A percentile compares a stretch with the other conserved stretches of the same genome.
Evolutionary conservation across 768 basidiomycete species (phyloP).

Genomic region (Tricholoma sp.): DNA sequence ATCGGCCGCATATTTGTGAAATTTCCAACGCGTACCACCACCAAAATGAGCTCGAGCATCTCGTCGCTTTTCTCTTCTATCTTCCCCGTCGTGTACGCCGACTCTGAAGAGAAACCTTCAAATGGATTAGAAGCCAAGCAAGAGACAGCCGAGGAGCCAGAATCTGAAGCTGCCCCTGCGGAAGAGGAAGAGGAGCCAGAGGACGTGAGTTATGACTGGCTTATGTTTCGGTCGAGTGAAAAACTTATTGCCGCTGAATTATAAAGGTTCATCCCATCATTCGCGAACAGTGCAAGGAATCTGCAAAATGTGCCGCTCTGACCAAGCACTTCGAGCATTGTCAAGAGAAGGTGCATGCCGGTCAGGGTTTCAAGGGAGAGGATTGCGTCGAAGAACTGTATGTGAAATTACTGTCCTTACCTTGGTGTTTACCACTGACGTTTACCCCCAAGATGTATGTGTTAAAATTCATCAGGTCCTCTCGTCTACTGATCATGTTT

Average conservation of each 20-base stretch:
- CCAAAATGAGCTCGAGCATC: slow-evolving; percentile 35
- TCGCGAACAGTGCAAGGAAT: slow-evolving; percentile 69
- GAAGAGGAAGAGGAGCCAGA: slow-evolving; percentile 64
- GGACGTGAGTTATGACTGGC: slow-evolving; percentile 55
- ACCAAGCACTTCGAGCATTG: slow-evolving; percentile 88
- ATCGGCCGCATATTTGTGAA: slow-evolving; percentile 6
- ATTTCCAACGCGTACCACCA: slow-evolving; percentile 5
- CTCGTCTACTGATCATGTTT: slow-evolving; percentile 6
- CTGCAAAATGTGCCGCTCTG: slow-evolving; percentile 59
- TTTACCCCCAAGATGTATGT: slow-evolving; percentile 28
- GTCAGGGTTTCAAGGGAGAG: slow-evolving; percentile 84
- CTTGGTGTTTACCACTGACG: slow-evolving; percentile 8
- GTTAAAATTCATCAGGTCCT: slow-evolving; percentile 1
- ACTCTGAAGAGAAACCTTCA: slow-evolving; percentile 37
- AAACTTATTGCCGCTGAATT: neutral
- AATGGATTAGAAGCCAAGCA: slow-evolving; percentile 58
- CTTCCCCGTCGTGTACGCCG: slow-evolving; percentile 38
- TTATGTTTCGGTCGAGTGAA: neutral
- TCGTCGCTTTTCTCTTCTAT: slow-evolving; percentile 43
- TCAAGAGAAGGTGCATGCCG: slow-evolving; percentile 78
- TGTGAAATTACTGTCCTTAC: slow-evolving; percentile 28
- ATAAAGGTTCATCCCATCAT: slow-evolving; percentile 61
- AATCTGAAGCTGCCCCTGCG: slow-evolving; percentile 6
- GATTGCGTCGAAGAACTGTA: slow-evolving; percentile 91
- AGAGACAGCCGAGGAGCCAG: slow-evolving; percentile 31